Evolutionary conservation across 1,284 basidiomycete genomes (phyloP), one percentile per base, ranked within the genome.

Genomic region (Takashimella tepidaria): DNA sequence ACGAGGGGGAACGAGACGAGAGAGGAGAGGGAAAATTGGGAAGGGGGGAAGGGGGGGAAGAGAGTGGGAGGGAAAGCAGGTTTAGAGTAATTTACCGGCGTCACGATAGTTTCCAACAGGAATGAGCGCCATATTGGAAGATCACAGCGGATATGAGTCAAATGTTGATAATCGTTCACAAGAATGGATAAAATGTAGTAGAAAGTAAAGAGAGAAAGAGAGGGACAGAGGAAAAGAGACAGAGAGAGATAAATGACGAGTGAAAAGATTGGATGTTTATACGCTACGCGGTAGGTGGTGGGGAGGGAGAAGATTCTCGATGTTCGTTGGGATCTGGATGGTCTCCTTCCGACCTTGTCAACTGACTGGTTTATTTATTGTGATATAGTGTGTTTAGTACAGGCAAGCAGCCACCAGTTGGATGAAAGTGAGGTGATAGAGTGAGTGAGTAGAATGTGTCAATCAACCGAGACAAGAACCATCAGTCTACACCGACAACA

Each of bases 61-160:
- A 10, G 10, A 1, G 2, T 13, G 21, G 22, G 27, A 20, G 21
- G 22, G 4, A 5, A 26, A 3, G 53, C 24, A 19, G 11, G 25
- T 20, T 31, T 5, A 20, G n/a, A n/a, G n/a, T n/a, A 23, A 56
- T 61, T 50, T 26, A 64, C 66, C 66, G n/a, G 64, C 58, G 66
- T 69, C 67, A 54, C 67, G 62, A 24, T 52, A 31, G 24, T 24
- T 44, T 12, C 66, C 66, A 2, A 50, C 22, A 4, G 66, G 66
- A 10, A 65, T 57, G 22, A 61, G 20, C 3, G 64, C 60, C 64
- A 66, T 66, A 27, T 37, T 53, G 56, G n/a, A n/a, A n/a, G n/a
- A n/a, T n/a, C n/a, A n/a, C n/a, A 16, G 31, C 31, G 31, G 31
- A 16, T 16, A 37, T 8, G 31, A 37, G 31, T 37, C 10, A n/a